Base-by-base conservation (phyloP, 2,329 filamentous ascomycete genomes). In the Aquanectria penicillioides region DNA sequence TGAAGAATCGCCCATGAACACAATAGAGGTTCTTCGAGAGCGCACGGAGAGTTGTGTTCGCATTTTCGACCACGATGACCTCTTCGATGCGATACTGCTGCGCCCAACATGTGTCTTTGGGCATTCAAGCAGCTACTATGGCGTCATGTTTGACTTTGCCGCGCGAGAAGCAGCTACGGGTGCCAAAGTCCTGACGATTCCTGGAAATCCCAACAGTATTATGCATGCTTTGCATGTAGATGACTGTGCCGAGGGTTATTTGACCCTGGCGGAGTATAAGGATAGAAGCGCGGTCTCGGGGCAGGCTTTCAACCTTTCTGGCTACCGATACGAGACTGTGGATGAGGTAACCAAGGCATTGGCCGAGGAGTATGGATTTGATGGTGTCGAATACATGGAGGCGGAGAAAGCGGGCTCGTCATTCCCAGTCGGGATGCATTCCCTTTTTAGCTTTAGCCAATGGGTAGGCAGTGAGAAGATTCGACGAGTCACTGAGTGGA, bases 71-170 rank as follows among this genome's bases (percentile, higher is more conserved):
- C 64, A 80, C 34, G 18, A 28, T 0, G 71, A 75, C 25, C 58
- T 76, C 0, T 82, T 83, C 56, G 78, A 82, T 40, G 77, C 75
- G 0, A 74, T 76, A 0, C 61, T 84, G 0, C 56, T 83, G 3
- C 73, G 81, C 3, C 80, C 81, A 5, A 84, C 81, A 0, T 78
- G 76, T 10, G 74, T 84, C 0, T 83, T 77, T 64, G 81, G 81
- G 3, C 75, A 77, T 37, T 76, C 72, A 7, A 76, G 76, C 15
- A 81, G 79, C 68, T 82, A 75, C 67, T 82, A 78, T 59, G 74
- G 75, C n/a, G 57, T 66, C 17, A 67, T 77, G 11, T 76, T 82
- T 57, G 70, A 76, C 17, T 73, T 75, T 25, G 73, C 75, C 1
- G 70, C 69, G 47, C 62, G 3, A 5, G 60, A 71, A 9, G 68